These are phyloP conservation scores for Aureobasidium uvarum DNA, from an alignment of 2,329 filamentous ascomycete genomes.

Conservation along the genomic window DNA sequence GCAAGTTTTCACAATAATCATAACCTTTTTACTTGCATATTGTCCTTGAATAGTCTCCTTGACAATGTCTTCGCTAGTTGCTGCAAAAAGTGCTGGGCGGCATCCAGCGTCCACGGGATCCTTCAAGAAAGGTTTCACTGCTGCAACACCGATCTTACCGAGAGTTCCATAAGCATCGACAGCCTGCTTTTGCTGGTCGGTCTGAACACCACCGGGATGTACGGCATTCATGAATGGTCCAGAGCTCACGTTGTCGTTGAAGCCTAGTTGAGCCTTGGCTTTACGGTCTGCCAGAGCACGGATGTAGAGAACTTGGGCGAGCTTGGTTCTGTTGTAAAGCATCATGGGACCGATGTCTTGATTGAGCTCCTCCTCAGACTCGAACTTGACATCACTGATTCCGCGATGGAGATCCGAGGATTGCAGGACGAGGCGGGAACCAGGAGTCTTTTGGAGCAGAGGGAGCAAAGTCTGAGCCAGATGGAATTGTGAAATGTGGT, in stretches of 20 bases:
- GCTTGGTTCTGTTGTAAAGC: conserved; percentile 53
- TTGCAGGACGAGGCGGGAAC: conserved; percentile 51
- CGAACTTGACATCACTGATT: conserved; percentile 43
- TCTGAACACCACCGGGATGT: conserved; percentile 51
- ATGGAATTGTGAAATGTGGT: conserved; percentile 52
- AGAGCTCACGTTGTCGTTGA: conserved; percentile 29
- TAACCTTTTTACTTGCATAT: conserved; percentile 37
- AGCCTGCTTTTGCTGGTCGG: conserved; percentile 51
- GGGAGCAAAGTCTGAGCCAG: conserved; percentile 50
- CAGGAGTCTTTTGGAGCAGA: conserved; percentile 45
- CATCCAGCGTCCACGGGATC: conserved; percentile 51
- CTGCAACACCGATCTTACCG: conserved; percentile 48
- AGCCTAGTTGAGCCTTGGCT: conserved; percentile 41
- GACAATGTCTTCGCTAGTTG: conserved; percentile 46
- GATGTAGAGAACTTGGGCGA: conserved; percentile 51
- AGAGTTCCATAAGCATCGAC: conserved; percentile 51
- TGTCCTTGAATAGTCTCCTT: conserved; percentile 48
- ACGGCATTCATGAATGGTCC: conserved; percentile 50
- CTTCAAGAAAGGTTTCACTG: conserved; percentile 50
- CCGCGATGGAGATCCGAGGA: conserved; percentile 52
- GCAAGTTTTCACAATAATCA: neutral
- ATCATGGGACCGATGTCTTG: conserved; percentile 49
- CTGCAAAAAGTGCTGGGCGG: conserved; percentile 50
- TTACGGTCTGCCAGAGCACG: conserved; percentile 45
- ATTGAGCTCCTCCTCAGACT: conserved; percentile 50